A percentile compares a stretch with the other conserved stretches of the same genome.
Evolutionary conservation across 345 rosid genomes (phyloP).

Genomic region (Gossypium longicalyx): DNA sequence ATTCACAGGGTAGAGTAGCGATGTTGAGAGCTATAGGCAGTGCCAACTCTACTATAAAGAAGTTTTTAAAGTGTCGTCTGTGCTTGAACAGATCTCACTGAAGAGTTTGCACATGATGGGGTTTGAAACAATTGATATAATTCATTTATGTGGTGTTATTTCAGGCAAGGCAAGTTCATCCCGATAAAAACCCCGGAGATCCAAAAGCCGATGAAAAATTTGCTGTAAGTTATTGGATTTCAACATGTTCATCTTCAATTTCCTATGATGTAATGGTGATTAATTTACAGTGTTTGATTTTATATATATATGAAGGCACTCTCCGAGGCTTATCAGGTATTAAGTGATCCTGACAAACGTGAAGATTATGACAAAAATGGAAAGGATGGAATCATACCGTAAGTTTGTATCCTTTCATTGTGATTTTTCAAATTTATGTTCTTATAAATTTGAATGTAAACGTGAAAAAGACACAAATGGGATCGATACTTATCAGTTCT

Average conservation of each 20-base stretch:
- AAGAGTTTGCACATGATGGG: too few relatives aligned
- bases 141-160: neutral
- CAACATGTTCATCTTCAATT: neutral
- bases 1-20: too few relatives aligned
- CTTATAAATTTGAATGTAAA: neutral
- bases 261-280: constrained; percentile 17
- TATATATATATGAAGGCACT: constrained; percentile 46
- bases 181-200: constrained; percentile 90
- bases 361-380: constrained; percentile 79
- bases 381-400: constrained; percentile 73
- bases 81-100: too few relatives aligned
- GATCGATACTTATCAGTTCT: neutral
- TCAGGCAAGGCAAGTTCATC: constrained; percentile 93
- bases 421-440: neutral
- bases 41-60: too few relatives aligned
- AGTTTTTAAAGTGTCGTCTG: too few relatives aligned
- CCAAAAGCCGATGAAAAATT: constrained; percentile 88
- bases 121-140: too few relatives aligned
- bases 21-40: too few relatives aligned
- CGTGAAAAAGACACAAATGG: neutral
- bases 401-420: constrained; percentile 29
- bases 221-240: constrained; percentile 49
- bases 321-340: constrained; percentile 91
- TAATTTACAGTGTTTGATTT: constrained; percentile 8
- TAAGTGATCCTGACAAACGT: constrained; percentile 90